Evolutionary conservation across 768 basidiomycete genomes (phyloP).

Genomic region (Candolleomyces aberdarensis): DNA sequence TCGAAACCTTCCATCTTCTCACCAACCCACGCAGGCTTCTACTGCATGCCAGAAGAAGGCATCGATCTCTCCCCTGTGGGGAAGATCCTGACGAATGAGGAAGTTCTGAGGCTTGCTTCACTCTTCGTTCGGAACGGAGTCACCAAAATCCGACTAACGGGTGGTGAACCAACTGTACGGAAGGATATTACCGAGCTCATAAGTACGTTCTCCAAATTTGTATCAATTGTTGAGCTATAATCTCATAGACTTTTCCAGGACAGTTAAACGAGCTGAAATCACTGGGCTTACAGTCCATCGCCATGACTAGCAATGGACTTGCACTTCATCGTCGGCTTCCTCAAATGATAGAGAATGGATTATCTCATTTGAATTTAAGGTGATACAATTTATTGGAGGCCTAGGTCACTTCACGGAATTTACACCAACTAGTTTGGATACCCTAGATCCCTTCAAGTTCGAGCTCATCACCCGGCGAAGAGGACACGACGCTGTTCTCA

Average conservation of each 20-base stretch:
- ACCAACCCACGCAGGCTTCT: constrained; percentile 59
- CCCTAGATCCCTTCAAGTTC: constrained; percentile 82
- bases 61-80: constrained; percentile 67
- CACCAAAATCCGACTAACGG: constrained; percentile 84
- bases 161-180: constrained; percentile 84
- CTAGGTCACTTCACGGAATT: neutral
- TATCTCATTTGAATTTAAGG: constrained; percentile 76
- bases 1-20: constrained; percentile 1
- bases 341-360: constrained; percentile 60
- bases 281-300: constrained; percentile 69
- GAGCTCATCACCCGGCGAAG: constrained; percentile 80
- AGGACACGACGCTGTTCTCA: constrained; percentile 75
- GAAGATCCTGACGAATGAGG: constrained; percentile 71
- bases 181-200: constrained; percentile 72
- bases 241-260: constrained; percentile 32
- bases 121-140: constrained; percentile 83
- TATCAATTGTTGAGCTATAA: neutral
- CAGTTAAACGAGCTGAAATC: constrained; percentile 58
- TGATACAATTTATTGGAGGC: constrained; percentile 13
- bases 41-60: constrained; percentile 87
- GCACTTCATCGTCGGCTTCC: constrained; percentile 72
- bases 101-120: constrained; percentile 67
- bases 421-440: constrained; percentile 60
- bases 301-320: constrained; percentile 85
- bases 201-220: constrained; percentile 36